phyloP scores from a whole-genome alignment of 2,329 filamentous ascomycete genomes.

The Trichophyton simii region DNA sequence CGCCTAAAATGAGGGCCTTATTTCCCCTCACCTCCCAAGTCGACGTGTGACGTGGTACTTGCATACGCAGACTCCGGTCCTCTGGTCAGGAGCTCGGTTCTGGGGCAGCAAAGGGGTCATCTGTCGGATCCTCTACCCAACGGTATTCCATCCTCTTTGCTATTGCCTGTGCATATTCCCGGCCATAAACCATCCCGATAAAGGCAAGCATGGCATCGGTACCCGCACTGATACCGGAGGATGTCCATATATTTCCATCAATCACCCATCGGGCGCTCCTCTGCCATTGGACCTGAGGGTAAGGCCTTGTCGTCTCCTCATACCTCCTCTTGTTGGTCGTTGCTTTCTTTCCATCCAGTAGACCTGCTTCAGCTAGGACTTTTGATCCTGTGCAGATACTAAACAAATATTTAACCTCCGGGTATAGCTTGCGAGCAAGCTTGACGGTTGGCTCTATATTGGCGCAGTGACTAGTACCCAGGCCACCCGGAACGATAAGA shows the following conservation, averaged over 20 bases:
- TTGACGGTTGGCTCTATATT: conserved; percentile 29
- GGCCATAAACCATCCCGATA: conserved; percentile 43
- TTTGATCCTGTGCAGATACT: conserved; percentile 56
- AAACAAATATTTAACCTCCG: conserved; percentile 43
- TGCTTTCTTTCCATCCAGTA: conserved; percentile 48
- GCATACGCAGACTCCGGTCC: background rate
- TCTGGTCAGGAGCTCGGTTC: background rate
- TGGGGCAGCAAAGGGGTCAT: conserved; percentile 43
- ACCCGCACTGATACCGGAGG: conserved; percentile 50
- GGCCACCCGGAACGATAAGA: conserved; percentile 53
- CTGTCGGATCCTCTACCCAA: conserved; percentile 37
- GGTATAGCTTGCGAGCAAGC: conserved; percentile 37
- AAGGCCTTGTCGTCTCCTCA: conserved; percentile 35
- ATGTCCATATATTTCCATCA: conserved; percentile 56
- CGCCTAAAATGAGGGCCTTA: background rate
- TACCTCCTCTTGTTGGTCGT: conserved; percentile 56
- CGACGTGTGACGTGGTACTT: background rate
- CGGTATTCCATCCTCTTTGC: conserved; percentile 47
- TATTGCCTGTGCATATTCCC: conserved; percentile 37
- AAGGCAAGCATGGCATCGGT: conserved; percentile 51
- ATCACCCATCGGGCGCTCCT: conserved; percentile 50
- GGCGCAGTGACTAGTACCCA: conserved; percentile 31
- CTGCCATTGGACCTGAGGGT: conserved; percentile 47
- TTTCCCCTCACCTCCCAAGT: background rate
- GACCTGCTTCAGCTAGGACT: conserved; percentile 45